A percentile compares a stretch with the other conserved stretches of the same genome.
phyloP scores from a whole-genome alignment of 2,329 filamentous ascomycete species.

The Cordyceps tenuipes region DNA sequence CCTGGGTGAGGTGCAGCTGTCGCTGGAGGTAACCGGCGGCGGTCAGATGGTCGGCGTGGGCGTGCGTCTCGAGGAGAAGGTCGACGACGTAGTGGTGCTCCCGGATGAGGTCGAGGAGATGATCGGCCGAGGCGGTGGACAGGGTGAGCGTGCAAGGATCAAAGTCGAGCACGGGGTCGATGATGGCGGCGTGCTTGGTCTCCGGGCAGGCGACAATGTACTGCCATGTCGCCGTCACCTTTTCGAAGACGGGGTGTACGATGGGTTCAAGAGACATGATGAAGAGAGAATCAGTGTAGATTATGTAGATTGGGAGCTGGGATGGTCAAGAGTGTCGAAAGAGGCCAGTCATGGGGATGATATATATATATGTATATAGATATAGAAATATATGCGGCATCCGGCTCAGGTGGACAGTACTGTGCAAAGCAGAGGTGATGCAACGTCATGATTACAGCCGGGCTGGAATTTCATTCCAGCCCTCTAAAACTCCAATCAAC shows the following conservation, averaged over 20 bases:
- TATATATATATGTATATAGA: not conserved
- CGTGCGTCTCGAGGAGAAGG: slow-evolving; percentile 54
- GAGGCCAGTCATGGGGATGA: not conserved
- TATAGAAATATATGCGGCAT: not conserved
- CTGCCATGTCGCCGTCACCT: slow-evolving; percentile 46
- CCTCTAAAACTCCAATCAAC: too few relatives aligned
- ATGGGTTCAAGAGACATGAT: not conserved
- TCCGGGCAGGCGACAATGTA: slow-evolving; percentile 49
- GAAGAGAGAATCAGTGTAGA: not conserved
- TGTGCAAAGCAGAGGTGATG: not conserved
- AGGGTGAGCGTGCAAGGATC: slow-evolving; percentile 27
- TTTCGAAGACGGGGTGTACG: slow-evolving; percentile 32
- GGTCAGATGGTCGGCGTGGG: slow-evolving; percentile 53
- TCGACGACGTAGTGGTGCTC: slow-evolving; percentile 39
- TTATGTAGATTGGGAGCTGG: not conserved
- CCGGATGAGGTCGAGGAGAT: slow-evolving; percentile 35
- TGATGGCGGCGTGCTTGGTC: slow-evolving; percentile 43
- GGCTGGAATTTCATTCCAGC: too few relatives aligned
- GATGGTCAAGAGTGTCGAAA: not conserved
- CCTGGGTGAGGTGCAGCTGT: slow-evolving; percentile 28
- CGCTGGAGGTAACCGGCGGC: slow-evolving; percentile 49
- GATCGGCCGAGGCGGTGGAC: slow-evolving; percentile 44
- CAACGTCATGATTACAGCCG: not conserved
- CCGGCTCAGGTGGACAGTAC: not conserved
- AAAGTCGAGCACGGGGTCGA: slow-evolving; percentile 55